Percentiles rank a stretch among this genome's conserved stretches.
Conservation (phyloP, 2,329 filamentous ascomycete genomes). For the Setomelanomma holmii region DNA sequence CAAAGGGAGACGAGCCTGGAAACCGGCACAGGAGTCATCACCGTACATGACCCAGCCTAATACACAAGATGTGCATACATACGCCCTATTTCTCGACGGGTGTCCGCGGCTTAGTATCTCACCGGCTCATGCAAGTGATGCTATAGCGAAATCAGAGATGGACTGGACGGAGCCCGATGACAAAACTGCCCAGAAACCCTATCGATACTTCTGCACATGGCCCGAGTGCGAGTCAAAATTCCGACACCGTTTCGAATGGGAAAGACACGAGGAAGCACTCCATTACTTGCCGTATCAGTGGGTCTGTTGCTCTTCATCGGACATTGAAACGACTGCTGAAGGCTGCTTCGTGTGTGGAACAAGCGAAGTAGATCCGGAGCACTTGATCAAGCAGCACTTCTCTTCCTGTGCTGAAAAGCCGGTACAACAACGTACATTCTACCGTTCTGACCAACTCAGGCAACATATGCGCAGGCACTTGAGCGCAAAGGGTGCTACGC, state of each 20-base stretch:
- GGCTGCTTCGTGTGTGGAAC: not conserved
- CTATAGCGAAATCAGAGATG: too few species aligned
- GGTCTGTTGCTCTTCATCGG: constrained; percentile 4
- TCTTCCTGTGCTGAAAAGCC: not conserved
- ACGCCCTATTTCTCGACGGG: too few species aligned
- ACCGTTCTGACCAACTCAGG: constrained; percentile 6
- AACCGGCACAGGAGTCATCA: too few species aligned
- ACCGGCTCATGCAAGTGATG: too few species aligned
- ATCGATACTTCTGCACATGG: constrained; percentile 9
- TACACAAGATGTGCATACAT: too few species aligned
- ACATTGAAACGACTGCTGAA: not conserved
- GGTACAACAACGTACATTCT: constrained; percentile 3
- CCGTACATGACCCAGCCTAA: too few species aligned
- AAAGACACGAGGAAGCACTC: constrained; percentile 12
- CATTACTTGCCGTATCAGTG: constrained; percentile 17
- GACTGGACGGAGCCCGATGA: not conserved
- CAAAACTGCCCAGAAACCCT: too few species aligned
- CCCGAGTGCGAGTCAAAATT: constrained; percentile 1
- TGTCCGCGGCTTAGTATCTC: too few species aligned
- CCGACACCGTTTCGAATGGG: constrained; percentile 5
- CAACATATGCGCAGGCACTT: constrained; percentile 7
- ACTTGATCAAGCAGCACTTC: not conserved
- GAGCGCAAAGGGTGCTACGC: too few species aligned
- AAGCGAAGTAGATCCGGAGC: not conserved
- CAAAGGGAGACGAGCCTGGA: constrained; percentile 7